Percentiles rank a stretch among this genome's conserved stretches.
Conservation (phyloP, 495 filamentous ascomycete genomes). For the Neurospora sp. region DNA sequence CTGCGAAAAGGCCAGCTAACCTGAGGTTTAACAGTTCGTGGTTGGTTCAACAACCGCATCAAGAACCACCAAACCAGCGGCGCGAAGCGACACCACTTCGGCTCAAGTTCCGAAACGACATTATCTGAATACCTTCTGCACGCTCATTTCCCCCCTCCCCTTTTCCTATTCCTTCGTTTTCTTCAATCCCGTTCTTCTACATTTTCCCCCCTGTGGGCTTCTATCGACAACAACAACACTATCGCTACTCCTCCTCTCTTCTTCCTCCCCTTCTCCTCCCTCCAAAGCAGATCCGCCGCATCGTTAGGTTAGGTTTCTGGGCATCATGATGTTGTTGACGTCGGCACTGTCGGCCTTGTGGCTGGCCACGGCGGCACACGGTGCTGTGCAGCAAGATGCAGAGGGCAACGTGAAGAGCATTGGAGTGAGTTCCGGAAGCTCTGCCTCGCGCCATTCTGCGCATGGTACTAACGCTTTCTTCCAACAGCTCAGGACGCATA, state of each 20-base stretch:
- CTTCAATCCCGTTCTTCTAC: neutral
- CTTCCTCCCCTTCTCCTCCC: neutral
- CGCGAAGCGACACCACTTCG: neutral
- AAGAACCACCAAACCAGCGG: neutral
- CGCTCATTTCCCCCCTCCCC: neutral
- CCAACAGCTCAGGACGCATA: slow-evolving; percentile 65
- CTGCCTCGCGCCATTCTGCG: neutral
- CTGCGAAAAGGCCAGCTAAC: neutral
- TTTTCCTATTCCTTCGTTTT: neutral
- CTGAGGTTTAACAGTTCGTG: neutral
- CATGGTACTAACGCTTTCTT: slow-evolving; percentile 1
- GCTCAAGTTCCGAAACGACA: neutral
- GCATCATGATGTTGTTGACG: slow-evolving; percentile 35
- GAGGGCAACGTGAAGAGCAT: slow-evolving; percentile 46
- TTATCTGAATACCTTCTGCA: neutral
- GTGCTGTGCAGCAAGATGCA: slow-evolving; percentile 30
- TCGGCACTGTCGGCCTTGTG: slow-evolving; percentile 41
- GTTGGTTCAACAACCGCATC: neutral
- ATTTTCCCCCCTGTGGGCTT: neutral
- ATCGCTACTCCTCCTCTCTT: neutral
- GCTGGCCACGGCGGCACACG: slow-evolving; percentile 43
- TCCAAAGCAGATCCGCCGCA: neutral
- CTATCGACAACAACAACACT: neutral
- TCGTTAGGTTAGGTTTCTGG: neutral
- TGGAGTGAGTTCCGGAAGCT: slow-evolving; percentile 30